Base-by-base conservation (phyloP, 1,284 basidiomycete genomes). In the Tilletia setariae region DNA sequence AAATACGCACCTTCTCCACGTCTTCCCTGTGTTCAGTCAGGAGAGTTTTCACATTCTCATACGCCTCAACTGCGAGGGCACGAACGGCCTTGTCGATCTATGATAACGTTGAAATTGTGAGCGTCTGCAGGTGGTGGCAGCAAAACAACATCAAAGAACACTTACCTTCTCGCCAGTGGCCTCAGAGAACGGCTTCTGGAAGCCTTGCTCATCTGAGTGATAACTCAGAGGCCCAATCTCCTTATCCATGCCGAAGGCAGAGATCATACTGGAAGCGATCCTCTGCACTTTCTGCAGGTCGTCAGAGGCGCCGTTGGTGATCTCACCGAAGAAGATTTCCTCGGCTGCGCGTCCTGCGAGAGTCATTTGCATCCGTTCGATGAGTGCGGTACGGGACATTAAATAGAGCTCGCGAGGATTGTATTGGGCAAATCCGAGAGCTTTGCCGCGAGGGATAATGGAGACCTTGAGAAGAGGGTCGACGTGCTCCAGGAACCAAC, bases 181-280 rank as follows among this genome's bases (percentile, higher is more conserved):
- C 87, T 99, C 95, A 74, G 91, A 94, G 86, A 97, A 98, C 1
- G 95, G 95, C 84, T 98, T 98, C 74, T 92, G 92, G 90, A 94
- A 95, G 44, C 87, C 86, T 83, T 97, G 94, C 68, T 90, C 89
- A 62, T 92, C 87, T 43, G 91, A 90, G 67, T 93, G 93, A 82
- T 98, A 99, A 76, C 91, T 94, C 73, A 99, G 91, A 1, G 96
- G 96, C 0, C 95, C 95, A 71, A 99, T 93, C 65, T 89, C 88
- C 65, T 88, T 86, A 84, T 95, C 95, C 95, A 99, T 98, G 70
- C 95, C 95, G 80, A 82, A 85, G 68, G 81, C 83, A 13, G 82
- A 80, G 72, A 86, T 86, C 44, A 87, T 93, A 85, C 98, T 94
- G 74, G 95, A 97, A 1, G 95, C 96, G 90, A 98, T 94, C 73